These are phyloP conservation scores for Penicillium taxi DNA, from an alignment of 495 filamentous ascomycete species.

Conservation along the genomic window DNA sequence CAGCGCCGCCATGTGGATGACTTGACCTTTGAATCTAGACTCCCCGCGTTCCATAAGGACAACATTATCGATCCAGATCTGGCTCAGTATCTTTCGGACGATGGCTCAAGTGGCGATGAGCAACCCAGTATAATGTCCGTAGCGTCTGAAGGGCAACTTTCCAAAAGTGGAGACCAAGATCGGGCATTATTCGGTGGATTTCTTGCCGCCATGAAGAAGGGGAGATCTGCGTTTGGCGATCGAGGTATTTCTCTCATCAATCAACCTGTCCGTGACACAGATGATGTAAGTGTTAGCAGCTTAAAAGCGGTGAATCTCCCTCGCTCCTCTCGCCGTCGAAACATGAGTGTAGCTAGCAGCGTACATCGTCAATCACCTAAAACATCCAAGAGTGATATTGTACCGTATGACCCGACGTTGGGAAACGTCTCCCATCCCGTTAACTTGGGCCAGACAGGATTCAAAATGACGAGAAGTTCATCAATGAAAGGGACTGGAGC, in stretches of 20 bases:
- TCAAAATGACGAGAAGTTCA: slow-evolving; percentile 68
- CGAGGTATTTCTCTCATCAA: slow-evolving; percentile 57
- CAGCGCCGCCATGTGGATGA: slow-evolving; percentile 65
- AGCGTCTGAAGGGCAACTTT: slow-evolving; percentile 45
- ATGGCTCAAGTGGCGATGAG: slow-evolving; percentile 85
- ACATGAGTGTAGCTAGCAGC: slow-evolving; percentile 68
- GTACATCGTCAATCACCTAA: slow-evolving; percentile 64
- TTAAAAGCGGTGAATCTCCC: slow-evolving; percentile 46
- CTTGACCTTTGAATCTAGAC: slow-evolving; percentile 50
- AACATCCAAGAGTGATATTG: slow-evolving; percentile 35
- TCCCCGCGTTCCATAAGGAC: slow-evolving; percentile 92
- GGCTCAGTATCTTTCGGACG: slow-evolving; percentile 91
- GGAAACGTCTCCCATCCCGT: slow-evolving; percentile 12
- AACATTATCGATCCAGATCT: slow-evolving; percentile 97
- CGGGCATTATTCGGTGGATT: slow-evolving; percentile 45
- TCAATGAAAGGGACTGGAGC: slow-evolving; percentile 73
- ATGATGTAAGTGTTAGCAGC: slow-evolving; percentile 52
- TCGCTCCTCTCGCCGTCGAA: slow-evolving; percentile 56
- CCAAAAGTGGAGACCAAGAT: slow-evolving; percentile 47
- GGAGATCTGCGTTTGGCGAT: slow-evolving; percentile 63
- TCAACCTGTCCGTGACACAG: slow-evolving; percentile 52
- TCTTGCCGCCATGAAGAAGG: slow-evolving; percentile 60
- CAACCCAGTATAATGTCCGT: slow-evolving; percentile 79
- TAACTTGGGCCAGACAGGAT: slow-evolving; percentile 27
- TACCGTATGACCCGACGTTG: slow-evolving; percentile 24